A percentile compares a stretch with the other conserved stretches of the same genome.
These are phyloP conservation scores for Beauveria rudraprayagi DNA, from an alignment of 2,329 filamentous ascomycete species.

Conservation along the genomic window DNA sequence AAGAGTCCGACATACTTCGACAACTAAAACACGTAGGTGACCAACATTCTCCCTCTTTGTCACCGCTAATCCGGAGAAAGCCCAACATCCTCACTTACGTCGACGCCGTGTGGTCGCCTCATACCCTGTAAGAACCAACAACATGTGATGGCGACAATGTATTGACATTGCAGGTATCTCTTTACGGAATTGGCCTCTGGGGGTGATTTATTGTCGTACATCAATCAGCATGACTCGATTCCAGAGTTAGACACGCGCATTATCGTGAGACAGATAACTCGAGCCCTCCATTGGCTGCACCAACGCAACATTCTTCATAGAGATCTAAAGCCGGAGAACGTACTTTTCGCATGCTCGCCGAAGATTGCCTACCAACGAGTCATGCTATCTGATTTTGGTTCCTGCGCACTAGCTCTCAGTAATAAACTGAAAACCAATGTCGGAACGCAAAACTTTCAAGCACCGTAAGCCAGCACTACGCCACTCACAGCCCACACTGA, in stretches of 20 bases:
- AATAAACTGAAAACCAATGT: conserved; percentile 36
- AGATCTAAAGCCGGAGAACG: conserved; percentile 47
- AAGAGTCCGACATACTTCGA: conserved; percentile 45
- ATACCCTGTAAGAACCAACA: conserved; percentile 34
- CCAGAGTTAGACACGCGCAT: conserved; percentile 35
- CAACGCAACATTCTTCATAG: conserved; percentile 42
- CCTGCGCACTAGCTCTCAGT: conserved; percentile 33
- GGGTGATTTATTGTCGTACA: conserved; percentile 44
- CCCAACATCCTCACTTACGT: conserved; percentile 47
- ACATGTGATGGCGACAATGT: background rate
- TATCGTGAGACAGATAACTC: conserved; percentile 40
- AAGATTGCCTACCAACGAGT: conserved; percentile 35
- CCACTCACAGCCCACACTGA: background rate
- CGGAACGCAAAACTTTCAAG: conserved; percentile 40
- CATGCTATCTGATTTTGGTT: conserved; percentile 46
- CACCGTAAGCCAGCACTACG: conserved; percentile 34
- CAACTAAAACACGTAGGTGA: conserved; percentile 44
- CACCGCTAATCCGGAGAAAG: conserved; percentile 23
- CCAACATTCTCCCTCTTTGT: background rate
- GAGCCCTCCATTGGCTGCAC: conserved; percentile 40
- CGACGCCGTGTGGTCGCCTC: conserved; percentile 40
- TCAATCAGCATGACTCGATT: conserved; percentile 28
- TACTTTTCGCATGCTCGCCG: conserved; percentile 40
- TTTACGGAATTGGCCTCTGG: conserved; percentile 51
- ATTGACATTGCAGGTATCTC: conserved; percentile 33